A percentile compares a stretch with the other conserved stretches of the same genome.
Evolutionary conservation across 257 asterid genomes (phyloP).

Genomic region (Solanum verrucosum): DNA sequence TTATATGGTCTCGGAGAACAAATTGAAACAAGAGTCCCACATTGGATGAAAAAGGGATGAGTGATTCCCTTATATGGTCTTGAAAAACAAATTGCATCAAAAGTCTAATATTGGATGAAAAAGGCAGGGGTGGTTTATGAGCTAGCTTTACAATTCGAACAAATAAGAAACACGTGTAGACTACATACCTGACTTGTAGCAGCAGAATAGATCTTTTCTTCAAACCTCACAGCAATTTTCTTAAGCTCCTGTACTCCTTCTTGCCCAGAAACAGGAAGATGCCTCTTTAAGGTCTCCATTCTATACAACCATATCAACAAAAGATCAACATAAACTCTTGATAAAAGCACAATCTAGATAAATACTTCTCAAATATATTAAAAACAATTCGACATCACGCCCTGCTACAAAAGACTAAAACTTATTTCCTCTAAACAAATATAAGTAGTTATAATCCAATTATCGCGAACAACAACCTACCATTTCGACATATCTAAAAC

Average conservation of each 20-base stretch:
- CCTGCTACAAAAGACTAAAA: neutral
- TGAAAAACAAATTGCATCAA: neutral
- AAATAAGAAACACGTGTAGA: neutral
- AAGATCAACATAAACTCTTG: neutral
- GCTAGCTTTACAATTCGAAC: neutral
- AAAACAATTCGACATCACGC: neutral
- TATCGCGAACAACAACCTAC: neutral
- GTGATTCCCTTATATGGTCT: neutral
- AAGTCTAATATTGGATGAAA: neutral
- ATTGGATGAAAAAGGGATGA: neutral
- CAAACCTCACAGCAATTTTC: conserved; percentile 77
- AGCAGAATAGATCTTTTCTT: conserved; percentile 69
- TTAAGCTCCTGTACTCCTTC: conserved; percentile 77
- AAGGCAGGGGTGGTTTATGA: neutral
- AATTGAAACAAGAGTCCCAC: neutral
- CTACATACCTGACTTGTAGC: conserved; percentile 68
- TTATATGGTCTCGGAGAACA: neutral
- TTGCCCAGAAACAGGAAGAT: conserved; percentile 78
- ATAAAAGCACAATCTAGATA: neutral
- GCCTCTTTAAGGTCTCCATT: conserved; percentile 83
- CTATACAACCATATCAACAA: conserved; percentile 23
- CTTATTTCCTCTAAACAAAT: neutral
- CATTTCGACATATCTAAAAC: neutral
- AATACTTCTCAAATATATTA: neutral
- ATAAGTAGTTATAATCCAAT: neutral